Conservation (phyloP, 2,329 filamentous ascomycete species). For the Fusarium nanum region DNA sequence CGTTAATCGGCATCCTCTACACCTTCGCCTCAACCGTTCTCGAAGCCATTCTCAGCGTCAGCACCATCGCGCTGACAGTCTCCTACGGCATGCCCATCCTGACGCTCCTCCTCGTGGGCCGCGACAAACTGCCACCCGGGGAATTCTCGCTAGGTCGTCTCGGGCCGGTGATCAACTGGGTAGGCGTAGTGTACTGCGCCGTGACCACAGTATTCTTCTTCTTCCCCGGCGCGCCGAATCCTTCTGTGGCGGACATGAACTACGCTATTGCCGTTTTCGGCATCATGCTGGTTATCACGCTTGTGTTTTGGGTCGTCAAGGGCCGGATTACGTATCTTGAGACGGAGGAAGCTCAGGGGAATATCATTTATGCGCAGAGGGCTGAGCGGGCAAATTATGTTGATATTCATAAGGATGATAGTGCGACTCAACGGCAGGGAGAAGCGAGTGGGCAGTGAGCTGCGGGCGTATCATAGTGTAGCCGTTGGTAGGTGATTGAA, state of each 20-base stretch:
- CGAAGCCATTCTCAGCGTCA: conserved; percentile 65
- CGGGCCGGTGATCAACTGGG: conserved; percentile 59
- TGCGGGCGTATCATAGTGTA: neutral
- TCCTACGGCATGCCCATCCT: conserved; percentile 62
- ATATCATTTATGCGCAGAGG: conserved; percentile 40
- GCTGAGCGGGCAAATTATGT: conserved; percentile 31
- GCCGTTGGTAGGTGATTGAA: neutral
- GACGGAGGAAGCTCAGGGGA: conserved; percentile 45
- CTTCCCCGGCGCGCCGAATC: conserved; percentile 61
- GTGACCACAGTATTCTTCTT: conserved; percentile 68
- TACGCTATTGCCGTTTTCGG: conserved; percentile 68
- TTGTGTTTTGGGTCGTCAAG: conserved; percentile 63
- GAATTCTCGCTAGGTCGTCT: conserved; percentile 59
- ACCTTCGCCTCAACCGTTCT: conserved; percentile 65
- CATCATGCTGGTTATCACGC: conserved; percentile 62
- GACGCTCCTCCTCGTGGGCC: conserved; percentile 60
- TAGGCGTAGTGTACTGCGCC: conserved; percentile 63
- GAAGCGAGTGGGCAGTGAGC: neutral
- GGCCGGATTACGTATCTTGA: conserved; percentile 55
- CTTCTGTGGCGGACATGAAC: conserved; percentile 64
- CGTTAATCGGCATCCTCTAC: conserved; percentile 65
- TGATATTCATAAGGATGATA: conserved; percentile 21
- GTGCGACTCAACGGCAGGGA: neutral
- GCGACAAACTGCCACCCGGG: conserved; percentile 62
- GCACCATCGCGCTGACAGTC: conserved; percentile 66